phyloP scores from a whole-genome alignment of 2,329 filamentous ascomycete genomes.

The Xenoacremonium recifei region DNA sequence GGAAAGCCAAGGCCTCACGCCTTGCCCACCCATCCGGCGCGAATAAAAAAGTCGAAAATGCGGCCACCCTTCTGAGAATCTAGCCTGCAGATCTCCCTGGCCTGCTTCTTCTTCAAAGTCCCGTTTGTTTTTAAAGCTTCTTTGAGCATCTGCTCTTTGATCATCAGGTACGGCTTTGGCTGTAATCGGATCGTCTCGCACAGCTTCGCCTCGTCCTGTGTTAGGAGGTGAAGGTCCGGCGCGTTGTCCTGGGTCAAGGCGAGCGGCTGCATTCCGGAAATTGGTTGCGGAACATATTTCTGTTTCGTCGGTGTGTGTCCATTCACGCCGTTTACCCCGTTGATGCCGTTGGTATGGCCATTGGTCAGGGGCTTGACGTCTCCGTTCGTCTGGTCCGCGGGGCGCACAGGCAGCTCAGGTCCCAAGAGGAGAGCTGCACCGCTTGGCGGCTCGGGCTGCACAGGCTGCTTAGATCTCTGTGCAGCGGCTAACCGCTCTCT shows the following conservation, averaged over 20 bases:
- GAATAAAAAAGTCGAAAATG: slow-evolving; percentile 93
- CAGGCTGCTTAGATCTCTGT: slow-evolving; percentile 66
- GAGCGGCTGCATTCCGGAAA: slow-evolving; percentile 63
- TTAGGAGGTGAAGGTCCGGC: slow-evolving; percentile 81
- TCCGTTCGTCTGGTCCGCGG: slow-evolving; percentile 33
- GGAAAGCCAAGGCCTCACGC: no score
- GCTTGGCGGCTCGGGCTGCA: slow-evolving; percentile 67
- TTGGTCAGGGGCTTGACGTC: slow-evolving; percentile 50
- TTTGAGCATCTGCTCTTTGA: slow-evolving; percentile 89
- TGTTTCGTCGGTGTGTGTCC: slow-evolving; percentile 38
- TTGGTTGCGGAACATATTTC: slow-evolving; percentile 53
- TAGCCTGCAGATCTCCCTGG: slow-evolving; percentile 78
- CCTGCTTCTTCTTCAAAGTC: slow-evolving; percentile 88
- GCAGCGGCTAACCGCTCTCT: slow-evolving; percentile 71
- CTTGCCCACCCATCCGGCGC: slow-evolving; percentile 88
- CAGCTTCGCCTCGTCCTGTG: slow-evolving; percentile 78
- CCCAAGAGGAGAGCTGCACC: slow-evolving; percentile 76
- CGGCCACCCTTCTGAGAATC: slow-evolving; percentile 82
- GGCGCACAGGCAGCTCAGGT: slow-evolving; percentile 70
- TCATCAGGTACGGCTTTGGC: slow-evolving; percentile 91
- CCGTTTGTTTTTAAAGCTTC: slow-evolving; percentile 90
- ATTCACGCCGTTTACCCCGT: slow-evolving; percentile 40
- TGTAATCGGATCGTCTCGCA: slow-evolving; percentile 82
- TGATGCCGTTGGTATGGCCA: slow-evolving; percentile 50
- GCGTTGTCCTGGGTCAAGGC: slow-evolving; percentile 72